Conservation (phyloP, 2,329 filamentous ascomycete species). For the Aspergillus brasiliensis region DNA sequence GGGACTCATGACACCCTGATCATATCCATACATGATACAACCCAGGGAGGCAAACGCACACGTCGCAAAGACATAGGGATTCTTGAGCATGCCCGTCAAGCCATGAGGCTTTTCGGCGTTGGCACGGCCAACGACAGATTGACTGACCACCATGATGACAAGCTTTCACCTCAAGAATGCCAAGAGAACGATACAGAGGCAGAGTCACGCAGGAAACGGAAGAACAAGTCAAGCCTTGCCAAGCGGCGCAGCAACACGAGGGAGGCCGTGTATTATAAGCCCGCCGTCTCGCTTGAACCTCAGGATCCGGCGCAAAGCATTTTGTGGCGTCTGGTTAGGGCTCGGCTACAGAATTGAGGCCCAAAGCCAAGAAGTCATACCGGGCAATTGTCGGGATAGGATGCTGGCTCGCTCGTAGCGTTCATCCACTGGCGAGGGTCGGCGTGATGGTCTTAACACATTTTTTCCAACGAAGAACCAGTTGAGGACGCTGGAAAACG, state of each 20-base stretch:
- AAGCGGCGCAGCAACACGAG: background rate
- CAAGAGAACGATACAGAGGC: background rate
- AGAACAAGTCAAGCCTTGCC: background rate
- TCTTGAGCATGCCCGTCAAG: constrained; percentile 42
- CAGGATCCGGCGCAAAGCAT: background rate
- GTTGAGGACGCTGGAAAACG: background rate
- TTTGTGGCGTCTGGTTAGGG: background rate
- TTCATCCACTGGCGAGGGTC: background rate
- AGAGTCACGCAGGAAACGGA: background rate
- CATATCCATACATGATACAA: constrained; percentile 38
- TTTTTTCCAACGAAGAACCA: background rate
- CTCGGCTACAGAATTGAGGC: background rate
- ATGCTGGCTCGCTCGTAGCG: background rate
- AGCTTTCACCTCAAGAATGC: background rate
- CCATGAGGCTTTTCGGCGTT: constrained; percentile 44
- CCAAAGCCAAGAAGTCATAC: background rate
- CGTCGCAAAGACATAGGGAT: constrained; percentile 45
- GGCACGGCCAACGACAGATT: constrained; percentile 42
- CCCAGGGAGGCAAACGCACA: constrained; percentile 39
- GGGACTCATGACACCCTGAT: constrained; percentile 40
- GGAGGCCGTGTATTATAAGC: background rate
- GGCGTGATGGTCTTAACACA: background rate
- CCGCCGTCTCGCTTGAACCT: background rate
- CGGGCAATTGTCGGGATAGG: background rate
- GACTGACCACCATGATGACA: constrained; percentile 30